Percentiles rank a stretch among this genome's conserved stretches.
Conservation (phyloP, 768 basidiomycete genomes). For the Suillus hirtellus region DNA sequence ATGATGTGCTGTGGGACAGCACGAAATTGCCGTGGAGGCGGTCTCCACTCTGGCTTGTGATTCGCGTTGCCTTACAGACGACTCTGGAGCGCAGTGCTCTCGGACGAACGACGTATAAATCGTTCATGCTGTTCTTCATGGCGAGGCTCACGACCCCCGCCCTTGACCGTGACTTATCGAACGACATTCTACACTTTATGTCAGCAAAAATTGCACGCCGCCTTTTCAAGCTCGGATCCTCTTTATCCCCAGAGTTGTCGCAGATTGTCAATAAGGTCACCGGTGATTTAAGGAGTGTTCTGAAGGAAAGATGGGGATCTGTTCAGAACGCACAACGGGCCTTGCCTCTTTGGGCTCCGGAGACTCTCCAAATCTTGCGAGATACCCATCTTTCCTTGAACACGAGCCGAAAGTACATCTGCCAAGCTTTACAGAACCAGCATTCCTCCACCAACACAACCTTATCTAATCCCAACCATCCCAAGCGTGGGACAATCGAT, state of each 20-base stretch:
- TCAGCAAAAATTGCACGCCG: constrained; percentile 39
- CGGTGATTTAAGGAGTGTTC: constrained; percentile 15
- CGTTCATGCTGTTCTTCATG: constrained; percentile 35
- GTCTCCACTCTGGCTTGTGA: constrained; percentile 51
- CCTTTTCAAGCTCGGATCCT: constrained; percentile 36
- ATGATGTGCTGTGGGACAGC: constrained; percentile 46
- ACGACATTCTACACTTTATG: constrained; percentile 39
- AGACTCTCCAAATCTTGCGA: constrained; percentile 24
- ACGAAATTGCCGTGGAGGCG: constrained; percentile 48
- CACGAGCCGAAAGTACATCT: constrained; percentile 31
- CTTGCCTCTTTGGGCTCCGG: constrained; percentile 33
- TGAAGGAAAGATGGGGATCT: constrained; percentile 38
- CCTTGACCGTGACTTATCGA: constrained; percentile 15
- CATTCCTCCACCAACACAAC: background rate
- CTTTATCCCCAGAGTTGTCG: constrained; percentile 20
- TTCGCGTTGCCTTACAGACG: constrained; percentile 48
- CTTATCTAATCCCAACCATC: constrained; percentile 8
- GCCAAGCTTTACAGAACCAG: constrained; percentile 15
- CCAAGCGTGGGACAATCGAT: constrained; percentile 16
- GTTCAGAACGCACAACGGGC: constrained; percentile 30
- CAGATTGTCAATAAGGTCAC: constrained; percentile 10
- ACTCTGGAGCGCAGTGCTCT: constrained; percentile 25
- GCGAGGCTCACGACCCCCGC: constrained; percentile 17
- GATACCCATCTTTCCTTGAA: constrained; percentile 38
- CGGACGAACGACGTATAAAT: constrained; percentile 29